Evolutionary conservation across 768 basidiomycete genomes (phyloP), one percentile per base, ranked within the genome.

Genomic region (Lactarius vividus): DNA sequence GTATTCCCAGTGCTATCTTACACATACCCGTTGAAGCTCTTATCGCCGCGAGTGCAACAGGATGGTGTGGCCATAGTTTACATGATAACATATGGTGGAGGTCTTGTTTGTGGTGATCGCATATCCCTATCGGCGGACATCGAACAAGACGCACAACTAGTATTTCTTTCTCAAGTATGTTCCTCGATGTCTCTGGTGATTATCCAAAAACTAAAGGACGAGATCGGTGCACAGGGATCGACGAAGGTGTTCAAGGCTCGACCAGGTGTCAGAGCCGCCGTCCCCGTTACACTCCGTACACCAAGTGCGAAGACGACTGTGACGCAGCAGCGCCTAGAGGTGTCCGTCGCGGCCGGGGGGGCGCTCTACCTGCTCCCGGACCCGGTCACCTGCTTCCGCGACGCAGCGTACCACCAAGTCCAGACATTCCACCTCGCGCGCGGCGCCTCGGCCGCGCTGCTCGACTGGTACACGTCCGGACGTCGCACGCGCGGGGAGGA

Each of bases 381-480:
- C 72, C 93, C 95, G 28, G 92, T 97, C 57, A 94, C 95, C 26
- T 97, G 95, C 76, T 98, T 96, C 78, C 84, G 85, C 31, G 80
- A 82, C 26, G 92, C 96, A 9, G 84, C 84, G 0, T 98, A 98
- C 77, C 83, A 83, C 65, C 96, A 98, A 74, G 77, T 80, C 3
- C 96, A 98, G 79, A 86, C 81, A 49, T 94, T 98, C 76, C 77
- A 80, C 62, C 81, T 97, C 40, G 81, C 81, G 10, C 71, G 71
- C 11, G 80, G 80, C 52, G 83, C 88, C 10, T 91, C 89, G 15
- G 78, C 88, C 9, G 82, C 92, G 49, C 75, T 96, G 1, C 82
- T 98, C 18, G 96, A 98, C 74, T 97, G 95, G 93, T 78, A 94
- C 64, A 97, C 94, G 1, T 91, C 92, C 3, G 96, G 96, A 13